A percentile compares a stretch with the other conserved stretches of the same genome.
phyloP scores from a whole-genome alignment of 2,329 filamentous ascomycete species.

The Neurospora sp. region DNA sequence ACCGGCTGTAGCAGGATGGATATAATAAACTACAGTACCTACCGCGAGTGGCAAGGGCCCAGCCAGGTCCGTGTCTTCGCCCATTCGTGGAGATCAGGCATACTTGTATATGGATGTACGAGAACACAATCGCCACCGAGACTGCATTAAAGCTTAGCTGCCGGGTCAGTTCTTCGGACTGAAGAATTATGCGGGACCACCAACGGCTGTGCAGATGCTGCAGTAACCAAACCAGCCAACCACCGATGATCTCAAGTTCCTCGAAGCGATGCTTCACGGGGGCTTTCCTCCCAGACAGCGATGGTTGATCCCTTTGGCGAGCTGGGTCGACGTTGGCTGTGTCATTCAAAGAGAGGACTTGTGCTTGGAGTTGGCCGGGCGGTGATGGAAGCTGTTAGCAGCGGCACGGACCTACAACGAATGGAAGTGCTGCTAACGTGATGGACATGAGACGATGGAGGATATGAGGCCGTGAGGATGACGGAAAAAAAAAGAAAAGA shows the following conservation, averaged over 20 bases:
- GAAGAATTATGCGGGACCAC: fast-evolving
- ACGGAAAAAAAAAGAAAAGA: background rate
- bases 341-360: background rate
- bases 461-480: background rate
- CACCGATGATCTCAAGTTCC: background rate
- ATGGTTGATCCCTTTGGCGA: background rate
- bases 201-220: background rate
- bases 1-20: background rate
- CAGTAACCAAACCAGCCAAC: background rate
- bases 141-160: background rate
- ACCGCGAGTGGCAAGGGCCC: too few species aligned
- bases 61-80: too few species aligned
- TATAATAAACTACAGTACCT: background rate
- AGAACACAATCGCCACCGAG: background rate
- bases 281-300: background rate
- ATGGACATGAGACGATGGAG: background rate
- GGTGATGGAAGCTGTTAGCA: background rate
- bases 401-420: background rate
- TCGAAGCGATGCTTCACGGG: background rate
- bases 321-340: background rate
- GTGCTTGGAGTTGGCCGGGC: background rate
- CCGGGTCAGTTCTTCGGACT: background rate
- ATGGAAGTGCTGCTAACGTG: background rate
- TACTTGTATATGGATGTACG: background rate
- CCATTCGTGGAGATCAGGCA: background rate